Evolutionary conservation across 306 rosid species (phyloP), one percentile per base, ranked within the genome.

Genomic region (Quercus aquifolioides): DNA sequence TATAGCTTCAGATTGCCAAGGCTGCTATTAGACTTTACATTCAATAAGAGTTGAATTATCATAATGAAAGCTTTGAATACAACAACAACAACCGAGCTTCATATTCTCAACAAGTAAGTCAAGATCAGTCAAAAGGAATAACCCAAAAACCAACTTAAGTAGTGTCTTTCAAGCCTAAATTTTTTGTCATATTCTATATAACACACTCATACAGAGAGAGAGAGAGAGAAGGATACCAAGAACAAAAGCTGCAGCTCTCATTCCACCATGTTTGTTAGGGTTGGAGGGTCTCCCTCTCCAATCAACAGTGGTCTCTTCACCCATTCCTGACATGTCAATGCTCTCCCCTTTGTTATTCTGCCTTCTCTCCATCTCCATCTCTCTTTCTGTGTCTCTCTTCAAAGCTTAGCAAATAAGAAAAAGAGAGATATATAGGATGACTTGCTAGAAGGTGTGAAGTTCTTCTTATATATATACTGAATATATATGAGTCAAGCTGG

Each of bases 261-360:
- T 82, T 51, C 95, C 97, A 7, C 97, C 97, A 49, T 94, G 97
- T 51, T 83, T 79, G 71, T 59, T 25, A 13, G 97, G 86, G 58
- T 82, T 78, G 64, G 94, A 91, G 71, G 93, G 93, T 86, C 89
- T 86, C 65, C 97, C 97, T 85, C 97, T 92, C 98, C 98, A 92
- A 64, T 94, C 98, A 55, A 91, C 85, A 25, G 81, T 76, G 55
- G 59, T 46, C 17, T 86, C 89, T 51, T 83, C 74, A 5, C 55
- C 78, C 69, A 67, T 6, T 55, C 64, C 76, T 65, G 68, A 71
- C 63, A 12, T 78, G 54, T 15, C 23, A 11, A 55, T 52, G 70
- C 38, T 82, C 78, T 88, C 89, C 59, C 79, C 87, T 78, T 69
- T 80, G 62, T 54, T 46, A 46, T 81, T 70, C 76, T 69, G 26